Base-by-base conservation (phyloP, 805 yeast genomes). In the Deakozyma indianensis region DNA sequence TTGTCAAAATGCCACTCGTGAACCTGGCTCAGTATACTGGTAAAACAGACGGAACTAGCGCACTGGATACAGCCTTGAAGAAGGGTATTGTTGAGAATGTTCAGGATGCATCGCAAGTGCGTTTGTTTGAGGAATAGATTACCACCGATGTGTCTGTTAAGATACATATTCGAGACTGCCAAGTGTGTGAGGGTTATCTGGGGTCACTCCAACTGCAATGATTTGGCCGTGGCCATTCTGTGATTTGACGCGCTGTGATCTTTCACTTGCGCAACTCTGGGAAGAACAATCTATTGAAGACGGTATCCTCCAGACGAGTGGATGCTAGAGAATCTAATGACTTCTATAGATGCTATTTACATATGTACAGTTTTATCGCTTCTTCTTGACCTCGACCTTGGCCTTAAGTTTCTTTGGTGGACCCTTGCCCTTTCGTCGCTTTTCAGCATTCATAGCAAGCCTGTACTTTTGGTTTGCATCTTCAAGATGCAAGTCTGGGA, bases 381-480 rank as follows among this genome's bases (percentile, higher is more conserved):
- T 32, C 38, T 32, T 32, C 38, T 32, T 32, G 18, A 7, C 38
- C 38, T 32, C 38, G 5, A 32, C 38, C 47, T 41, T 47, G 42
- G 50, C 51, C 46, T 52, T 51, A 24, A 49, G 43, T 47, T 53
- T 53, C 47, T 49, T 47, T 15, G 55, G 55, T n/a, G 54, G 46
- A 7, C 52, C 55, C 32, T 51, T 51, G 25, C 56, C 55, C 43
- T 51, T 53, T 25, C 52, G 45, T 29, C 51, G 41, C 35, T 40
- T 24, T 46, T 44, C 51, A 7, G 52, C 54, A 45, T 48, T 48
- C 49, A 47, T 51, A 3, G 43, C 48, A 35, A 54, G 42, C 43
- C 57, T 43, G 16, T 45, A 28, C 20, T 41, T 45, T 41, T 54
- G 56, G 14, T 46, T 29, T 7, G 50, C 47, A 41, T 54, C 55